Evolutionary conservation across 2,329 filamentous ascomycete species (phyloP).

Genomic region (Fusarium sororula): DNA sequence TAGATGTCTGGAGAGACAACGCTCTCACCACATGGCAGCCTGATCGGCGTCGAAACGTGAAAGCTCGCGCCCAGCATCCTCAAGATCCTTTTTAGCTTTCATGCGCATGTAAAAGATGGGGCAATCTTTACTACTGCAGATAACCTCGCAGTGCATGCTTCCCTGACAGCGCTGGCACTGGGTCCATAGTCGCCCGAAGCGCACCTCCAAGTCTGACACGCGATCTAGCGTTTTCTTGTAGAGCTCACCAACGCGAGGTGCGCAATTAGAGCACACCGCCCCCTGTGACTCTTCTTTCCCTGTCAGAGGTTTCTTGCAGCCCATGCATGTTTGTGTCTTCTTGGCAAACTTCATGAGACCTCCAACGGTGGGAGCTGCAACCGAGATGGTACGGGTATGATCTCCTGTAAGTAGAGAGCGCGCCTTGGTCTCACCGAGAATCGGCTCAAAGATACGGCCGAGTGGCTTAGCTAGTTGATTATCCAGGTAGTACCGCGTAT

Average conservation of each 20-base stretch:
- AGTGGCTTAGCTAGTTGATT: constrained; percentile 97
- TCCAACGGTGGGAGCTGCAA: constrained; percentile 89
- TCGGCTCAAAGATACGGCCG: constrained; percentile 95
- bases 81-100: constrained; percentile 99
- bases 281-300: constrained; percentile 82
- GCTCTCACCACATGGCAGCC: constrained; percentile 66
- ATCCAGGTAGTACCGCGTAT: constrained; percentile 98
- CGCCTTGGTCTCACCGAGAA: constrained; percentile 92
- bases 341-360: constrained; percentile 99
- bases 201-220: constrained; percentile 90
- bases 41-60: constrained; percentile 88
- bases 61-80: constrained; percentile 92
- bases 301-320: constrained; percentile 94
- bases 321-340: constrained; percentile 98
- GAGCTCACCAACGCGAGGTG: constrained; percentile 85
- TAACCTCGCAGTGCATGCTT: constrained; percentile 97
- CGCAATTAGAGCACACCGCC: constrained; percentile 88
- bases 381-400: constrained; percentile 93
- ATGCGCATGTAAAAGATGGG: constrained; percentile 99
- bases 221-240: constrained; percentile 92
- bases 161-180: constrained; percentile 98
- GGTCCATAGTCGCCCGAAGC: constrained; percentile 94
- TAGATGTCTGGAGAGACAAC: not conserved
- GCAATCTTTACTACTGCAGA: constrained; percentile 95
- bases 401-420: constrained; percentile 87